Evolutionary conservation across 345 rosid genomes (phyloP), one percentile per base, ranked within the genome.

Genomic region (Turritis glabra): DNA sequence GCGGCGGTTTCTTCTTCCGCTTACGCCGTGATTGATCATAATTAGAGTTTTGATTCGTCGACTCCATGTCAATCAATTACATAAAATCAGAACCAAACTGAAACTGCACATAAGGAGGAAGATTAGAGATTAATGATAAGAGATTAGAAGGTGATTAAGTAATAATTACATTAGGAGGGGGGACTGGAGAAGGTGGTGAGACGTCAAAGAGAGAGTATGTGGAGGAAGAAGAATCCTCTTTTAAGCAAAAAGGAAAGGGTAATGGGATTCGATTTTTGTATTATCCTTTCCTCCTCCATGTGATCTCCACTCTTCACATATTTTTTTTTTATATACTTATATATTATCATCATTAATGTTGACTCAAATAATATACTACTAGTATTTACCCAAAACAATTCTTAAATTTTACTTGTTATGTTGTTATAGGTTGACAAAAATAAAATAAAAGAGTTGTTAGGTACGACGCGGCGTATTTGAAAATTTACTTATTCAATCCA

Each of bases 1-100:
- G 43, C 2, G 48, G 29, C 0, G 47, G 55, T 82, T 85, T 88
- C 86, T 86, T 90, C 88, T 83, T 91, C 83, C 84, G 82, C 71
- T 67, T 86, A 56, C 88, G 84, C 22, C 75, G 84, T 1, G 82
- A 66, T 7, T 86, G 88, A 69, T 85, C 88, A 14, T 61, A 57
- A 54, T 27, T 38, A 13, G 80, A 48, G 77, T 47, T 78, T 11
- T 67, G 82, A 67, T 76, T 74, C 80, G 84, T 69, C 21, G 77
- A 73, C 3, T 66, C 73, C 74, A 67, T 75, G 19, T 43, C 33
- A 61, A 37, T 54, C 19, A 41, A 8, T 8, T 47, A 47, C 26
- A 48, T 48, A 21, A 29, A 41, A 37, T 19, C 17, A 7, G 5
- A 43, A 44, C 23, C 7, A 51, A 67, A 67, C 2, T 67, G 10